Conservation (phyloP, 371 early-diverging fungal genomes). For the Smittium mucronatum region DNA sequence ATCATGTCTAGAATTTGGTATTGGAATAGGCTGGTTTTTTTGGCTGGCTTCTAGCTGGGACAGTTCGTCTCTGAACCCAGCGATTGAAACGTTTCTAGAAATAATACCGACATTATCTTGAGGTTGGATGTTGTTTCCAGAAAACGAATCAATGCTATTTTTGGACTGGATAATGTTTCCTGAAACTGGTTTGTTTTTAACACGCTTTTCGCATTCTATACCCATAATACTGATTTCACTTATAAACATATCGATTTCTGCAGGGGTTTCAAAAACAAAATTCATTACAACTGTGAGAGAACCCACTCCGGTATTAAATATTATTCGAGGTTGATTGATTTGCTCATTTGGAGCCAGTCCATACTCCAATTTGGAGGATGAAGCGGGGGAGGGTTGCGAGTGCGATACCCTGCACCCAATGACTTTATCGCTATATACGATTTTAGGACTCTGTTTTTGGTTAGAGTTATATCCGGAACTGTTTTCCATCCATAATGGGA, state of each 20-base stretch:
- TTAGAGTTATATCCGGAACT: background rate
- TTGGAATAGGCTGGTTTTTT: too few relatives aligned
- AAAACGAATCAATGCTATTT: too few relatives aligned
- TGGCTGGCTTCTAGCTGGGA: too few relatives aligned
- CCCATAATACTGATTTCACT: background rate
- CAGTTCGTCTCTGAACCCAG: too few relatives aligned
- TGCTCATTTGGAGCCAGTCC: background rate
- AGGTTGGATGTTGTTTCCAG: too few relatives aligned
- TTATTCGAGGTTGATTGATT: background rate
- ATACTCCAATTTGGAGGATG: background rate
- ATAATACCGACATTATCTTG: too few relatives aligned
- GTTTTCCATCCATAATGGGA: background rate
- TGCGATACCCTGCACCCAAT: background rate
- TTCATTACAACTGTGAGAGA: background rate
- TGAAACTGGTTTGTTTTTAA: too few relatives aligned
- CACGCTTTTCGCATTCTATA: background rate
- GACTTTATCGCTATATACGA: background rate
- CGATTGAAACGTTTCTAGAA: too few relatives aligned
- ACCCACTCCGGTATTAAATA: background rate
- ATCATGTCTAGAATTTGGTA: too few relatives aligned
- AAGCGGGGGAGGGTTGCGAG: background rate
- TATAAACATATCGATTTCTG: slow-evolving; percentile 1
- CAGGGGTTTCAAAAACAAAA: slow-evolving; percentile 4
- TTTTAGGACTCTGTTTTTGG: background rate
- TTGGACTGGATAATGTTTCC: too few relatives aligned